phyloP scores from a whole-genome alignment of 257 asterid species.

The Nicotiana attenuata region DNA sequence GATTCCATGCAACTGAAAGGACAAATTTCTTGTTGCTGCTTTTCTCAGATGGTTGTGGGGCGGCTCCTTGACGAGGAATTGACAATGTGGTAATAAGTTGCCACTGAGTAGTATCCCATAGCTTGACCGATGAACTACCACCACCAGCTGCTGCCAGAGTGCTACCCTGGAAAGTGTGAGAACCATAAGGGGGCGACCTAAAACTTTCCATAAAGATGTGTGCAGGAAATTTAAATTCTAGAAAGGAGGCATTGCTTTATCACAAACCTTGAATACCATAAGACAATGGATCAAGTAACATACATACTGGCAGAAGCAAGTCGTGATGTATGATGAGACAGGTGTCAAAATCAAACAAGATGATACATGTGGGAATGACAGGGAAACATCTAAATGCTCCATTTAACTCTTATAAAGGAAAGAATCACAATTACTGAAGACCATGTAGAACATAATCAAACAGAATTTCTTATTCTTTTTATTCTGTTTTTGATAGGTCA shows the following conservation, averaged over 20 bases:
- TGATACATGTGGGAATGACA: not conserved
- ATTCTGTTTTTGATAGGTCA: not conserved
- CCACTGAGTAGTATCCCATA: slow-evolving; percentile 94
- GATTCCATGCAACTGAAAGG: slow-evolving; percentile 94
- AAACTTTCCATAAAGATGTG: not conserved
- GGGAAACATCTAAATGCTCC: not conserved
- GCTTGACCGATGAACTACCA: slow-evolving; percentile 86
- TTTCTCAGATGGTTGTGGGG: slow-evolving; percentile 59
- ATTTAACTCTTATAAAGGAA: not conserved
- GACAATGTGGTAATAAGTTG: slow-evolving; percentile 56
- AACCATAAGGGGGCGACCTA: not conserved
- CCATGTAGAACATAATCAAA: not conserved
- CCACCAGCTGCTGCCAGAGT: slow-evolving; percentile 98
- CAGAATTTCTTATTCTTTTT: not conserved
- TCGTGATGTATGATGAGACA: not conserved
- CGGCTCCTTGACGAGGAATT: slow-evolving; percentile 83
- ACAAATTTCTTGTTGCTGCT: slow-evolving; percentile 77
- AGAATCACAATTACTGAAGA: not conserved
- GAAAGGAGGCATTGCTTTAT: not conserved
- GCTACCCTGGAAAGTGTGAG: slow-evolving; percentile 52
- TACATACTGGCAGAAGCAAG: not conserved
- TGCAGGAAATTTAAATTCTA: not conserved
- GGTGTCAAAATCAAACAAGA: not conserved
- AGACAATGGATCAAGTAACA: not conserved
- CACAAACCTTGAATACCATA: not conserved